Evolutionary conservation across 805 yeast species (phyloP).

Genomic region (Maudiozyma barnettii): DNA sequence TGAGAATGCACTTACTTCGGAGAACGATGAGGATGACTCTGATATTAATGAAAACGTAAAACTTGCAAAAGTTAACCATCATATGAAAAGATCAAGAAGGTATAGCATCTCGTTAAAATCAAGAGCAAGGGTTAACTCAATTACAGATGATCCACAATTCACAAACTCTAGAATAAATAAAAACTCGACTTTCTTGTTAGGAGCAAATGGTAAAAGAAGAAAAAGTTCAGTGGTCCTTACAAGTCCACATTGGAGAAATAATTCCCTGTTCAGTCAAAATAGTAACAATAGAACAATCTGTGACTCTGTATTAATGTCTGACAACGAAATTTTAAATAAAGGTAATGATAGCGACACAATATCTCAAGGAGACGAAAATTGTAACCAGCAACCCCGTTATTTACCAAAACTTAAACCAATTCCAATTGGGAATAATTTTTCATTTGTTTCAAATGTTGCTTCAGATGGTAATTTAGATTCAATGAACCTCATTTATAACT

Average conservation of each 20-base stretch:
- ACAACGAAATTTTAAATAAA: neutral
- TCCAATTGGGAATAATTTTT: neutral
- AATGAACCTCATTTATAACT: neutral
- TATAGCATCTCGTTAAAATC: neutral
- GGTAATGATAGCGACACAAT: neutral
- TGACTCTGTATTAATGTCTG: neutral
- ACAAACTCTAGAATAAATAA: neutral
- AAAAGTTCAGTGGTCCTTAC: neutral
- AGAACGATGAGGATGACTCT: neutral
- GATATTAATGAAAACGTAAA: neutral
- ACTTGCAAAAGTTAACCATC: neutral
- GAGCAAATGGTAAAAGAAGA: neutral
- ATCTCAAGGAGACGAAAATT: neutral
- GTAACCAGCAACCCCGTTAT: neutral
- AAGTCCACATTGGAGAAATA: neutral
- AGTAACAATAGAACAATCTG: neutral
- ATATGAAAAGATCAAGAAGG: slow-evolving; percentile 8
- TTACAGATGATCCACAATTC: neutral
- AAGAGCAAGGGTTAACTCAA: neutral
- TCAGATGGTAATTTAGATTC: neutral
- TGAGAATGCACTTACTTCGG: neutral
- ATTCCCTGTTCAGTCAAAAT: neutral
- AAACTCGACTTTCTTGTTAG: neutral
- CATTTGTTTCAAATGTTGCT: neutral
- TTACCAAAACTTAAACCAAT: neutral